Evolutionary conservation across 108 stramenopile species (phyloP).

Genomic region (Licmophora abbreviata): DNA sequence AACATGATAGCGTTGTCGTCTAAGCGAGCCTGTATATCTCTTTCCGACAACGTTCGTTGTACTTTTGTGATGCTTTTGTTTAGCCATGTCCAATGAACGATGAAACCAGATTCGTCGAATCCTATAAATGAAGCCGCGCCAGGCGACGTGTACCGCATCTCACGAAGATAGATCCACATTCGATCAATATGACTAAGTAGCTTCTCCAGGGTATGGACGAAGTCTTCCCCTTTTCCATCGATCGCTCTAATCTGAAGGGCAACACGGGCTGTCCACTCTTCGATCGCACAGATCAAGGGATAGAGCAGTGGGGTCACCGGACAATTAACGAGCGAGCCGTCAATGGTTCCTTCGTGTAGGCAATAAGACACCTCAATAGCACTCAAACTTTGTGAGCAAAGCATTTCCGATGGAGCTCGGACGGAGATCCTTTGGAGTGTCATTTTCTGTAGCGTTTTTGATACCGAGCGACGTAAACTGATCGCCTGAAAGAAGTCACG

Average conservation of each 20-base stretch:
- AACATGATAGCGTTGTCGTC: no score
- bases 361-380: constrained; percentile 52
- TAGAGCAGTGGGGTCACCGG: constrained; percentile 55
- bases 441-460: no score
- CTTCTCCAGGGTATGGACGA: neutral
- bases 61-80: constrained; percentile 20
- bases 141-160: constrained; percentile 8
- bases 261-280: constrained; percentile 17
- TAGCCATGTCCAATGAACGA: constrained; percentile 75
- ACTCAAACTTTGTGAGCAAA: neutral
- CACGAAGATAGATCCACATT: constrained; percentile 50
- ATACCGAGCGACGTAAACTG: no score
- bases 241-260: constrained; percentile 4
- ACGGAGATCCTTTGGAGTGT: no score
- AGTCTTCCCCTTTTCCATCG: neutral
- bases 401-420: no score
- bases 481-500: no score
- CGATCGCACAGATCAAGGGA: constrained; percentile 57
- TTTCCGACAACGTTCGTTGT: no score
- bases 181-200: constrained; percentile 44
- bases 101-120: constrained; percentile 57
- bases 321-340: constrained; percentile 43
- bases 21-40: no score
- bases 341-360: constrained; percentile 37
- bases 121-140: constrained; percentile 14